Evolutionary conservation across 75 land plant species (phyloP).

Genomic region (Cryptomeria japonica): DNA sequence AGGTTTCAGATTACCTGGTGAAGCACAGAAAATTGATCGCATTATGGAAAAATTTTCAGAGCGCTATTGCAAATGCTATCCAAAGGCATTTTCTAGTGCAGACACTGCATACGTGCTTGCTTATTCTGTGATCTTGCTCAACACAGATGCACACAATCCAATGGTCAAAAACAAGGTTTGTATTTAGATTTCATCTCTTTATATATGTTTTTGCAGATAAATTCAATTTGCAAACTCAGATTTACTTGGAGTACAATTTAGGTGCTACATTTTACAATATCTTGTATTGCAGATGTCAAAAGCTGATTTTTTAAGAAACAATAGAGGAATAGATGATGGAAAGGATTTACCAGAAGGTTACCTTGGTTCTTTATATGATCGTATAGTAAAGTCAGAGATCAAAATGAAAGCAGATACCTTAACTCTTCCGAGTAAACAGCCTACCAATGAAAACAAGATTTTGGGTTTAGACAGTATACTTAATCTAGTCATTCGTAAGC

Average conservation of each 20-base stretch:
- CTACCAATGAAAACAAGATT: constrained; percentile 51
- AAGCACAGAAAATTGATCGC: constrained; percentile 96
- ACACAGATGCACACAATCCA: constrained; percentile 89
- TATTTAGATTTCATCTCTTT: not conserved
- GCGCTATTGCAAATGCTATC: constrained; percentile 90
- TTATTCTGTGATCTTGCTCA: constrained; percentile 89
- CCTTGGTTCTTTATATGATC: constrained; percentile 72
- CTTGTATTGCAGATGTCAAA: constrained; percentile 67
- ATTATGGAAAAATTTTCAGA: constrained; percentile 99
- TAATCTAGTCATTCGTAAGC: constrained; percentile 75
- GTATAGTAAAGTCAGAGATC: constrained; percentile 80
- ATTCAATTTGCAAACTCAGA: not conserved
- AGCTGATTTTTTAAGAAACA: constrained; percentile 76
- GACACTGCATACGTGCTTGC: constrained; percentile 93
- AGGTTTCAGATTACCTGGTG: constrained; percentile 95
- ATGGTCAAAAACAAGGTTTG: constrained; percentile 90
- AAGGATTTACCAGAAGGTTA: constrained; percentile 83
- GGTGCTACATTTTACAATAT: not conserved
- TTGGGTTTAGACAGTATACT: constrained; percentile 74
- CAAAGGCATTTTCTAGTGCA: constrained; percentile 72
- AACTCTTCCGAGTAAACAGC: constrained; percentile 59
- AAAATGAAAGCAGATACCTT: constrained; percentile 76
- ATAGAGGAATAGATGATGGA: constrained; percentile 86
- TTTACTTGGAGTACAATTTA: not conserved
- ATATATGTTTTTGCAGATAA: not conserved